Base-by-base conservation (phyloP, 2,329 filamentous ascomycete genomes). In the Phialocephala subalpina region DNA sequence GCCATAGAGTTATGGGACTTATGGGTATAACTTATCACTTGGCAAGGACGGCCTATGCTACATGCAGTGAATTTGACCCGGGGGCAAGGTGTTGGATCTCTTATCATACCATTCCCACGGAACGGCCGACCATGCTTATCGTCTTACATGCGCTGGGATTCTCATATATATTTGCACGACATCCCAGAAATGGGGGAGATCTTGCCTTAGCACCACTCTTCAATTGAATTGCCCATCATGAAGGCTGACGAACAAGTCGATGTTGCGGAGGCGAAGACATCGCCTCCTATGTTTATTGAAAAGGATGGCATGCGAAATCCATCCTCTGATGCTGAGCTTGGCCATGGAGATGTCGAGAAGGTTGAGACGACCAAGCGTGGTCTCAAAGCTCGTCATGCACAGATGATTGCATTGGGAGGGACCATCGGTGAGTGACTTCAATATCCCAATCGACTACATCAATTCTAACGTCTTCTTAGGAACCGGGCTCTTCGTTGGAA, bases 401-500 rank as follows among this genome's bases (percentile, higher is more conserved):
- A 76, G 62, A 73, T 76, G 72, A 75, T 76, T 64, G 74, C 73
- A 9, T 64, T 76, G 29, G 74, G 72, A 36, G 82, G 82, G 56
- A 81, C 81, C 22, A 84, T 84, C 61, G 82, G 72, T 73, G 58
- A 29, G 63, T 58, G 3, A 25, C 18, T 38, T n/a, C 35, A 22
- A 57, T 20, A 9, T 2, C 29, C 36, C 29, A 36, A 53, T 53
- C 14, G 22, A 36, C 18, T 22, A 6, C 8, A 38, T 1, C 33
- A 40, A 57, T 57, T n/a, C 58, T 63, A 5, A 65, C 20, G 45
- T 18, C 20, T 27, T 2, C 5, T 18, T 33, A 72, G 71, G 71
- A 42, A 73, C 72, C 38, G 73, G 73, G 56, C 69, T 75, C 14
- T 75, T 84, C 72, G 80, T 84, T 55, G 81, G 81, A 64, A 81